Base-by-base conservation (phyloP, 2,329 filamentous ascomycete species). In the Aspergillus neotritici region DNA sequence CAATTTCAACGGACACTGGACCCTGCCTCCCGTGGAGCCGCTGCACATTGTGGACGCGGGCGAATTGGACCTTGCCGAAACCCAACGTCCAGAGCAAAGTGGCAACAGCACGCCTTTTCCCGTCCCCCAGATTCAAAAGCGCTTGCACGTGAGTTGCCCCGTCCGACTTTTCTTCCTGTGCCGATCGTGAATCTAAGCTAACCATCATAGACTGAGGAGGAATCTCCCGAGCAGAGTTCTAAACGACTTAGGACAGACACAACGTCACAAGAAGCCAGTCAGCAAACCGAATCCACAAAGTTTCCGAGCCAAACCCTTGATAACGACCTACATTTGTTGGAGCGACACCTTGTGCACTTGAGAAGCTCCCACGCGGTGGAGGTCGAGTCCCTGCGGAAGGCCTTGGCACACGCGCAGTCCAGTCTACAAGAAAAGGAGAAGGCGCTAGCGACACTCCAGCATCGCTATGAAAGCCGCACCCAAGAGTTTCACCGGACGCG, bases 381-480 rank as follows among this genome's bases (percentile, higher is more conserved):
- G 37, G 51, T 64, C 10, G 52, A 58, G 4, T 54, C 52, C 30
- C 53, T 70, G 7, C 56, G 61, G 28, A 48, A 47, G 31, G 52
- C 58, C 3, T 44, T 68, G 15, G 45, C 50, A 11, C 46, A 57
- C 3, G 47, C 54, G 3, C 51, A 61, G 40, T 45, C 52, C 36
- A 61, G 62, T 33, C 49, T 63, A 9, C 51, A 55, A 28, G 60
- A 66, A 39, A 59, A 61, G 35, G 61, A 68, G 37, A 53, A 57
- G 34, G 56, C 53, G 5, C 55, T 71, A 37, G 54, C 57, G 13
- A 37, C 46, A 6, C 51, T 73, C 8, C 69, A 73, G 50, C 65
- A 68, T 55, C 68, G 70, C 39, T 73, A 71, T 45, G 71, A 74
- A 55, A 65, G 50, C 37, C 62, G 63, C 43, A 63, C 56, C 13